Evolutionary conservation across 768 basidiomycete genomes (phyloP), one percentile per base, ranked within the genome.

Genomic region (Hypsizygus marmoreus): DNA sequence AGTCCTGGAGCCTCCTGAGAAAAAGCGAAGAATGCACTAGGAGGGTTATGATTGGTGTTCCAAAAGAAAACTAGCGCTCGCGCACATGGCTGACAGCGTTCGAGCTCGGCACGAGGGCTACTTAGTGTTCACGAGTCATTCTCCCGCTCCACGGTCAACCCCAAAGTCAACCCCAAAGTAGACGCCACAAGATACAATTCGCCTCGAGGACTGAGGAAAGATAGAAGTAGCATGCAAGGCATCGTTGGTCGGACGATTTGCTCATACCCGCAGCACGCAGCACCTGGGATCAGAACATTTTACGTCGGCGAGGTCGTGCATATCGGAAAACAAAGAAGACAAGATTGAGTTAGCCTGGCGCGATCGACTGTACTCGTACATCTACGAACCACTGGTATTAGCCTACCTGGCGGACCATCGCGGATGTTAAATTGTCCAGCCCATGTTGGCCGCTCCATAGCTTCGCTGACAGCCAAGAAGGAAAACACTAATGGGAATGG

Each of bases 321-420:
- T 35, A 35, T 29, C 4, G 4, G 17, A 44, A 30, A 31, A 31
- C 24, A 28, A 35, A 24, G 34, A 44, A 26, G 26, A 35, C 28
- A 34, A 31, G 47, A 44, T 45, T 38, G 36, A 40, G 49, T 38
- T 32, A 32, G 31, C 37, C 44, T 24, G 30, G 29, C 36, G 33
- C n/a, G 43, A 47, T 52, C 30, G 35, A 37, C 13, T 31, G 20
- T 43, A 31, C 33, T 37, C 32, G 28, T 33, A 29, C 9, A 17
- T 12, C 26, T 34, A 43, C 24, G 30, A 43, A 43, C 22, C 24
- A 25, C 25, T 40, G 29, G 32, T 36, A 30, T 46, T 51, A 43
- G 43, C 30, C 38, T 50, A 47, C 39, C 44, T 47, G 36, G 50
- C 45, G 36, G 34, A 43, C 22, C 35, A 51, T 51, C 47, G 50